Conservation (phyloP, 2,329 filamentous ascomycete genomes). For the Aciculosporium take region DNA sequence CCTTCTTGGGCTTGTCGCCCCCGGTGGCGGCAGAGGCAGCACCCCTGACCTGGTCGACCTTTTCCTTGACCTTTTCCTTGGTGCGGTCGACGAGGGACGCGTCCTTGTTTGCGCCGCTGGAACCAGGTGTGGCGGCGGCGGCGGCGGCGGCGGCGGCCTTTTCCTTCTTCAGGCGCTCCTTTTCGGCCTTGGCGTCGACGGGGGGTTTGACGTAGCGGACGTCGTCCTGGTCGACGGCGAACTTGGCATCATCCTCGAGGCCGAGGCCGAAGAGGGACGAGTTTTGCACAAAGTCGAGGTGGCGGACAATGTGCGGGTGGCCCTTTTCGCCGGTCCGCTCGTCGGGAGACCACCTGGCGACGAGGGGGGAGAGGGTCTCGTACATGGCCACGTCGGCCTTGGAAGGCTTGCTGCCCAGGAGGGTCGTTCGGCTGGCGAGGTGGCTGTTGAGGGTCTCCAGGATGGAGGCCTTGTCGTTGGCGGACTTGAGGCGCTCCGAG, state of each 20-base stretch:
- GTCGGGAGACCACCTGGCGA: constrained; percentile 68
- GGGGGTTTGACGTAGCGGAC: constrained; percentile 80
- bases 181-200: constrained; percentile 84
- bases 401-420: constrained; percentile 81
- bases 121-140: constrained; percentile 35
- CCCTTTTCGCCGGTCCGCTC: constrained; percentile 82
- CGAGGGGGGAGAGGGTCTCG: constrained; percentile 58
- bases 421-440: constrained; percentile 74
- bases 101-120: constrained; percentile 23
- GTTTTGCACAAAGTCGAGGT: constrained; percentile 92
- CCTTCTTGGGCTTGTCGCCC: constrained; percentile 49
- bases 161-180: constrained; percentile 93
- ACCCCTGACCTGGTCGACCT: constrained; percentile 35
- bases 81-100: constrained; percentile 43
- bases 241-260: constrained; percentile 58
- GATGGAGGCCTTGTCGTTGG: constrained; percentile 49
- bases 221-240: constrained; percentile 64
- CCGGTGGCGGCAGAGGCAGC: constrained; percentile 20
- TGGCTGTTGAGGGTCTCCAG: constrained; percentile 73
- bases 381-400: constrained; percentile 78
- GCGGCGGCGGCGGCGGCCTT: constrained; percentile 63
- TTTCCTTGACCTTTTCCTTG: constrained; percentile 43
- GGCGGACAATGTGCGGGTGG: constrained; percentile 79
- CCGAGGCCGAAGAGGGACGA: constrained; percentile 58
- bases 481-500: constrained; percentile 47